Evolutionary conservation across 225 moss, liverwort and hornwort genomes (phyloP).

Genomic region (Straminergon stramineum): DNA sequence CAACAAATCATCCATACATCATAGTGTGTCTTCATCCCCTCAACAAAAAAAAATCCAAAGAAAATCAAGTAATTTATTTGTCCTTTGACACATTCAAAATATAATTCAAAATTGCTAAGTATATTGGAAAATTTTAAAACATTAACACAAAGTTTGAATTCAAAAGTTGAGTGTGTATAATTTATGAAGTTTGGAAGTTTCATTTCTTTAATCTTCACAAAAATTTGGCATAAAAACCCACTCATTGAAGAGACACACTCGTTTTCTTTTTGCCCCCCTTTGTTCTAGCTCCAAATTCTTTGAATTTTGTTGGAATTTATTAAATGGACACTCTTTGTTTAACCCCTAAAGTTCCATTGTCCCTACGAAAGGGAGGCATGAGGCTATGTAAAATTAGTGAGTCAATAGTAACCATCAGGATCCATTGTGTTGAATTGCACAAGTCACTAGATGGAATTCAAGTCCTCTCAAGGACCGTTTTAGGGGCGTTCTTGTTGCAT

Average conservation of each 20-base stretch:
- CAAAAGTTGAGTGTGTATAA: no score
- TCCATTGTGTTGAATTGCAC: no score
- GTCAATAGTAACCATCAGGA: no score
- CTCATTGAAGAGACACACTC: no score
- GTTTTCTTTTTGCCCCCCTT: no score
- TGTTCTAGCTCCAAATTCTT: neutral
- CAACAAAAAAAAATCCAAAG: neutral
- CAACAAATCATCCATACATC: neutral
- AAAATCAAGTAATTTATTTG: neutral
- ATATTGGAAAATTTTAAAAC: neutral
- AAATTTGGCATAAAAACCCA: neutral
- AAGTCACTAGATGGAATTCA: no score
- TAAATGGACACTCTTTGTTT: accelerated
- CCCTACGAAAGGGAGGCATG: no score
- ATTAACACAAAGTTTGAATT: neutral
- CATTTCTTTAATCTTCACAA: neutral
- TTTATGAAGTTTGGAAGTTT: neutral
- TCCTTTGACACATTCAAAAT: neutral
- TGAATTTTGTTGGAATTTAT: neutral
- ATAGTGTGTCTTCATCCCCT: neutral
- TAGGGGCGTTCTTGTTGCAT: no score
- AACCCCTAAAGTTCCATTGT: no score
- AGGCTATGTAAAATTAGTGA: no score
- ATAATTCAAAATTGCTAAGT: neutral
- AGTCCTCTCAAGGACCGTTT: no score